Evolutionary conservation across 2,329 filamentous ascomycete species (phyloP), one percentile per base, ranked within the genome.

Genomic region (Hawksworthiomyces lignivorus): DNA sequence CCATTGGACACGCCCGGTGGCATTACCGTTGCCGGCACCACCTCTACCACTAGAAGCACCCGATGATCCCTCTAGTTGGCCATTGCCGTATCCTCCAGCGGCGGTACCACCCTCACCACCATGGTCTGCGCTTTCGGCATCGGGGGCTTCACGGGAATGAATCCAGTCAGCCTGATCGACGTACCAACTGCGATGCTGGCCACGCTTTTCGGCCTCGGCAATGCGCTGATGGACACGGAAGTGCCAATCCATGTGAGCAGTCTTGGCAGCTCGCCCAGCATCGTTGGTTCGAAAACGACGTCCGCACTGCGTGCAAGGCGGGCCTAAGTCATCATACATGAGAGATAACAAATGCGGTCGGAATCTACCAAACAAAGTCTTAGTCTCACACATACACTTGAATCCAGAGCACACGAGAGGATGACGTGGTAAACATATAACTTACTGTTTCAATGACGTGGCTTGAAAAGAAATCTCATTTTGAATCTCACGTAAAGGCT

Each of bases 231-330:
- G 90, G 19, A 90, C 89, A 43, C 84, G 82, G 66, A 98, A 98
- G 62, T 98, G 92, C 92, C 92, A 98, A 63, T 98, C 92, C 70
- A 98, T 82, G 59, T 98, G 92, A 4, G 83, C 80, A 19, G 82
- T 86, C 67, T 97, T 97, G 68, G 84, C 85, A 57, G 82, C 81
- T 54, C 80, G 84, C 11, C 90, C 90, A 50, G 85, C 80, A 11
- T 81, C 77, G 36, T 86, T 85, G 5, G 77, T 76, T 41, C 75
- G 75, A 61, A 98, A 98, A 3, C 92, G 82, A 46, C 89, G 78
- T 19, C 90, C 92, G 58, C 92, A 98, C 45, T 90, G 90, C 11
- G 83, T 86, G 60, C 92, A 98, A 43, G 89, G 85, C 45, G 88
- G 85, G 0, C 90, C 86, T 29, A 87, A 77, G 17, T 82, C 78